Evolutionary conservation across 2,329 filamentous ascomycete species (phyloP).

Genomic region (Colletotrichum shisoi): DNA sequence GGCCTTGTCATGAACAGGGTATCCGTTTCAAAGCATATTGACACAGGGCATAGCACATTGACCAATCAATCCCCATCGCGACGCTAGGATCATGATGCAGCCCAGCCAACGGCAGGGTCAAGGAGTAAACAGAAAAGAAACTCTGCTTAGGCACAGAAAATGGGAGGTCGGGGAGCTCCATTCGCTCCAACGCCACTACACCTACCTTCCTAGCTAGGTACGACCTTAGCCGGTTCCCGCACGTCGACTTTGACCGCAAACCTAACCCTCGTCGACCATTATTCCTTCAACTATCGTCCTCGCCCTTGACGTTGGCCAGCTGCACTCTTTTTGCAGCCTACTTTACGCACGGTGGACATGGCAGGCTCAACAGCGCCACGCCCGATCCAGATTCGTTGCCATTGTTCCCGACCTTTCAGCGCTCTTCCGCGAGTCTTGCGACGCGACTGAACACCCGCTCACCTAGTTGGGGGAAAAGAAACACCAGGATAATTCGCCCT

Average conservation of each 20-base stretch:
- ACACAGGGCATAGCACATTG: neutral
- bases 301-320: conserved; percentile 4
- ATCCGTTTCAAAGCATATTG: neutral
- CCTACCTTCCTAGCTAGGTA: too few relatives aligned
- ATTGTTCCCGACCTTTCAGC: neutral
- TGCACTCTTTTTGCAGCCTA: neutral
- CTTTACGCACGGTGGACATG: conserved; percentile 12
- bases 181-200: too few relatives aligned
- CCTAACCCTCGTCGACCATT: neutral
- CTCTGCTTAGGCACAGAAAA: conserved; percentile 13
- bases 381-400: neutral
- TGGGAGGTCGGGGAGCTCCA: conserved; percentile 16
- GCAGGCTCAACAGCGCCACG: conserved; percentile 9
- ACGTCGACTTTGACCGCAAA: conserved; percentile 1
- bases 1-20: neutral
- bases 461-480: neutral
- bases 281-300: neutral
- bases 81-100: conserved; percentile 7
- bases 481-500: neutral
- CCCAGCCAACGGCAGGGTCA: conserved; percentile 16
- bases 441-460: conserved; percentile 15
- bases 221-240: neutral
- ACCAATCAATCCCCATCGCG: conserved; percentile 19
- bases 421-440: conserved; percentile 13
- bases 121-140: conserved; percentile 33